phyloP scores from a whole-genome alignment of 768 basidiomycete genomes.

The Rhodotorula sphaerocarpa region DNA sequence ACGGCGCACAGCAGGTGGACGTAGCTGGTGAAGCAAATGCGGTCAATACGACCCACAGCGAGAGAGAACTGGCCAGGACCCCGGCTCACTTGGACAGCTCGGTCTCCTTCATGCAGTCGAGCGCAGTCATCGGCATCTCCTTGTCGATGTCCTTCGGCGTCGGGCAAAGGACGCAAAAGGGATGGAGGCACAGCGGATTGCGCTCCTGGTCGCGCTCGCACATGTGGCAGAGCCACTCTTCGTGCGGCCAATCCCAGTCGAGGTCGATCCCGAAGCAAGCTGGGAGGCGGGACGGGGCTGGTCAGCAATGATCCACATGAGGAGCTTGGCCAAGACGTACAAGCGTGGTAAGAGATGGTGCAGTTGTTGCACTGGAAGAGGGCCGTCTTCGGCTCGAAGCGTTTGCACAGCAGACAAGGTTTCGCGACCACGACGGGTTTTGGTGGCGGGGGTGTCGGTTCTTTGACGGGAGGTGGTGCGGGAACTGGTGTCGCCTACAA shows the following conservation, averaged over 20 bases:
- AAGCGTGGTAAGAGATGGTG: constrained; percentile 19
- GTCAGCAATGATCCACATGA: too few relatives aligned
- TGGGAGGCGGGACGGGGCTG: not conserved
- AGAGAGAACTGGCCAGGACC: not conserved
- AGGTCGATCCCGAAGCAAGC: constrained; percentile 36
- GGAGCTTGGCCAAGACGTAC: too few relatives aligned
- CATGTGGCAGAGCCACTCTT: constrained; percentile 37
- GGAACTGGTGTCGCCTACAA: too few relatives aligned
- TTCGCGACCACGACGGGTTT: constrained; percentile 19
- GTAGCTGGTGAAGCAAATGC: constrained; percentile 15
- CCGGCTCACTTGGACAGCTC: constrained; percentile 34
- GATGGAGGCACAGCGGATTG: constrained; percentile 8
- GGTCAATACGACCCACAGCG: not conserved
- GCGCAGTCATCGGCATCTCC: constrained; percentile 25
- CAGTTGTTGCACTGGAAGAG: constrained; percentile 30
- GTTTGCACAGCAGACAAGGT: constrained; percentile 33
- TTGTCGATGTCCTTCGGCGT: not conserved
- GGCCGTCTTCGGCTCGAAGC: constrained; percentile 28
- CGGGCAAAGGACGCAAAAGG: constrained; percentile 34
- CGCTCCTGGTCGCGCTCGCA: constrained; percentile 26
- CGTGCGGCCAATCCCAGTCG: constrained; percentile 14
- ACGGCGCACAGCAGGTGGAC: constrained; percentile 81
- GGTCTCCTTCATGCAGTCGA: constrained; percentile 37
- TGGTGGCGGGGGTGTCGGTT: constrained; percentile 16
- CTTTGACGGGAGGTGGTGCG: constrained; percentile 1